Percentiles rank a stretch among this genome's conserved stretches.
Evolutionary conservation across 352 stramenopile genomes (phyloP).

Genomic region (Globisporangium echinulatum): DNA sequence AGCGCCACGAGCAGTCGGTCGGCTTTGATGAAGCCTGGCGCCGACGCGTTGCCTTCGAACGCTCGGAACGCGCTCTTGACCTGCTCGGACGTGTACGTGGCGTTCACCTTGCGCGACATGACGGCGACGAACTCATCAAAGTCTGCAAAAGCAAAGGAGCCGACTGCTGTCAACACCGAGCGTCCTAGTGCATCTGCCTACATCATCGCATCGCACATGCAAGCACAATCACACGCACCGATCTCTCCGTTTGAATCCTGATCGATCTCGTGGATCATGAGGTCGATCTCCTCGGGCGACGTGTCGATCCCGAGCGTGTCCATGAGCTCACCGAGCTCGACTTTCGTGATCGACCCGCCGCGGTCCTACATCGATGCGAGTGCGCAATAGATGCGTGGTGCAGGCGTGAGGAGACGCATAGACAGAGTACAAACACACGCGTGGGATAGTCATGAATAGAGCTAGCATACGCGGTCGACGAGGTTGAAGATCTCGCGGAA

Average conservation of each 20-base stretch:
- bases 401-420: background rate
- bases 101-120: constrained; percentile 93
- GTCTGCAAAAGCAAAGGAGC: constrained; percentile 22
- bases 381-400: background rate
- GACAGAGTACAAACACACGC: constrained; percentile 1
- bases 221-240: background rate
- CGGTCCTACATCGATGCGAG: constrained; percentile 53
- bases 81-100: constrained; percentile 90
- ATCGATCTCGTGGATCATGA: constrained; percentile 95
- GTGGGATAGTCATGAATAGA: no score
- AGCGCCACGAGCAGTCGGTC: constrained; percentile 82
- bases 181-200: no score
- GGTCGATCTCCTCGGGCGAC: constrained; percentile 89
- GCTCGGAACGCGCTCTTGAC: constrained; percentile 88
- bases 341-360: constrained; percentile 91
- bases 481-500: constrained; percentile 95
- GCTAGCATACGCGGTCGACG: constrained; percentile 66
- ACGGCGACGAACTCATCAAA: constrained; percentile 94
- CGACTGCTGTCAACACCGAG: no score
- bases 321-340: constrained; percentile 92
- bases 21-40: constrained; percentile 76
- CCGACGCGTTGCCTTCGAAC: constrained; percentile 58
- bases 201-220: no score
- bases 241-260: constrained; percentile 93
- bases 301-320: constrained; percentile 92